A percentile compares a stretch with the other conserved stretches of the same genome.
Conservation (phyloP, 202 grass and related monocot species). For the Musa balbisiana region DNA sequence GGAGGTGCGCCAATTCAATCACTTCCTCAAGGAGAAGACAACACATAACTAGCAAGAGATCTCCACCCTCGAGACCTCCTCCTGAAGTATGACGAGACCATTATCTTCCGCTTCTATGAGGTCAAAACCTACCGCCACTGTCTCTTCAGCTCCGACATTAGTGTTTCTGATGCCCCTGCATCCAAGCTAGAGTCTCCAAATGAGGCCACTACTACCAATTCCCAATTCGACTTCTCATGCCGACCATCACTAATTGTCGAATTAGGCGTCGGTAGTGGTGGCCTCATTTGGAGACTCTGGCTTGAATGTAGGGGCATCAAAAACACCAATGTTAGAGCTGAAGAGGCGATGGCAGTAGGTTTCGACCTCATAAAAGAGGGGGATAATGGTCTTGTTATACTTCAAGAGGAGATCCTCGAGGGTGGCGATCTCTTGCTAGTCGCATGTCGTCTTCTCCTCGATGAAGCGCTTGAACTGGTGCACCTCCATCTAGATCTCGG, state of each 20-base stretch:
- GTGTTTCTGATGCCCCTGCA: background rate
- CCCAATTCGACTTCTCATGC: background rate
- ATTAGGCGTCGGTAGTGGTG: background rate
- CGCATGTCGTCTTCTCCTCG: background rate
- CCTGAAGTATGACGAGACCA: background rate
- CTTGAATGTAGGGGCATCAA: background rate
- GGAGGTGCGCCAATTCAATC: background rate
- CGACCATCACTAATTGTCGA: too few relatives aligned
- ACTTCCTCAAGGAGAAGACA: background rate
- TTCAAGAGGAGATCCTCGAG: background rate
- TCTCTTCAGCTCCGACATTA: background rate
- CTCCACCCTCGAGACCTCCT: background rate
- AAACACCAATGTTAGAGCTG: background rate
- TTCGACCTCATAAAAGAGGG: background rate
- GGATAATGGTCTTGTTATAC: background rate
- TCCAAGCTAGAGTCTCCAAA: background rate
- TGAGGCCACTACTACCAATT: background rate
- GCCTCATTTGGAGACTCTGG: background rate
- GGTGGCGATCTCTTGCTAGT: background rate
- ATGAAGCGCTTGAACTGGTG: background rate
- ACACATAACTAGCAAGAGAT: background rate
- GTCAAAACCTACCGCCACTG: background rate
- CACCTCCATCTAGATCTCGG: background rate
- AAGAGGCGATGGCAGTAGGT: background rate
- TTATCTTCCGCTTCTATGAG: background rate